Percentiles rank a stretch among this genome's conserved stretches.
These are phyloP conservation scores for Pythium insidiosum DNA, from an alignment of 352 stramenopile genomes.

Conservation along the genomic window DNA sequence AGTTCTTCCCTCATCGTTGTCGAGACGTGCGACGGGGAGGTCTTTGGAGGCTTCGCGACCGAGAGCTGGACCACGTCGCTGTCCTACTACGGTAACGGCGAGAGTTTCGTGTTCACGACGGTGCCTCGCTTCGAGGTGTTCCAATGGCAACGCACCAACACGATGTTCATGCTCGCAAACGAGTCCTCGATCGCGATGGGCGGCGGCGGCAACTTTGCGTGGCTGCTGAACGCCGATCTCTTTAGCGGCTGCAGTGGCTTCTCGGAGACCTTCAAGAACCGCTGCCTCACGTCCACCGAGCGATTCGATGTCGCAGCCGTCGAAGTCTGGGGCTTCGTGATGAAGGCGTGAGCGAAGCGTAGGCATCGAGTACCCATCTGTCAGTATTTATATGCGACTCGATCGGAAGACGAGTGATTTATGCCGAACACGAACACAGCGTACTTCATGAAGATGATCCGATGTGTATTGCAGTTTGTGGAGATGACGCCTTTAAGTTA, in stretches of 20 bases:
- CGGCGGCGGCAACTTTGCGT: constrained; percentile 59
- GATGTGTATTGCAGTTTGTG: too few relatives aligned
- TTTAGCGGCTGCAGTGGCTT: constrained; percentile 35
- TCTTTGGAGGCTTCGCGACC: constrained; percentile 55
- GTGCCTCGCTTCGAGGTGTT: constrained; percentile 51
- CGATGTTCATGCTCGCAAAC: constrained; percentile 72
- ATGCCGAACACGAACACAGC: too few relatives aligned
- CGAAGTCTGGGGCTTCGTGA: constrained; percentile 66
- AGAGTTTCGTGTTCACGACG: constrained; percentile 69
- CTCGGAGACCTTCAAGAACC: constrained; percentile 58
- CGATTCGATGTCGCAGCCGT: constrained; percentile 54
- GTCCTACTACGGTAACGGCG: constrained; percentile 65
- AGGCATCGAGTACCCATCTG: constrained; percentile 2
- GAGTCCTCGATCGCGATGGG: constrained; percentile 64
- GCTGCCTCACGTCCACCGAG: constrained; percentile 34
- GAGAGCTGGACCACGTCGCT: constrained; percentile 32
- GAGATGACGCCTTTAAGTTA: too few relatives aligned
- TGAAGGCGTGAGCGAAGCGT: constrained; percentile 26
- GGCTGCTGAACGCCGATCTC: constrained; percentile 59
- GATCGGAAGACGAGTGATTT: too few relatives aligned
- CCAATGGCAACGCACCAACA: constrained; percentile 47
- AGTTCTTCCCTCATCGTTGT: constrained; percentile 46
- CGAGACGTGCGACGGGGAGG: constrained; percentile 48
- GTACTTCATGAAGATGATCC: too few relatives aligned
- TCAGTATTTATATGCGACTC: constrained; percentile 20